Base-by-base conservation (phyloP, 1,284 basidiomycete species). In the Meira nashicola region DNA sequence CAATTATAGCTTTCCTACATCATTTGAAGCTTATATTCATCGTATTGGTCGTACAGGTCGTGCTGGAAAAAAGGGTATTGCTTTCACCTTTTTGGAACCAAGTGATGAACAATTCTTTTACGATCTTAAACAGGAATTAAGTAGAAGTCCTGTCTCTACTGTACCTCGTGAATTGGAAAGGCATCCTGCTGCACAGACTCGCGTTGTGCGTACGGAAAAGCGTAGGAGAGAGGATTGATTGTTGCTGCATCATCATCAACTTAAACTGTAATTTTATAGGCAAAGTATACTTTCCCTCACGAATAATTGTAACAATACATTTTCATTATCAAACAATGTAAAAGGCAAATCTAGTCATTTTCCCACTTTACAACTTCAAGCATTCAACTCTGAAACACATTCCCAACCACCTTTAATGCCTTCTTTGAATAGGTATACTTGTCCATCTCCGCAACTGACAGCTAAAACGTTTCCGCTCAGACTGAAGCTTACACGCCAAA, bases 391-490 rank as follows among this genome's bases (percentile, higher is more conserved):
- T 33, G 44, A 48, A 15, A 56, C 43, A 19, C 92, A 94, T 80
- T 97, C 94, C 91, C 94, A 98, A 21, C 84, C 82, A 19, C 90
- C 89, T 78, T 91, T 92, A 73, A 96, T 81, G 78, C 90, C 94
- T 82, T 98, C 94, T 82, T 98, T 98, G 94, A 93, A 98, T 56
- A 98, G 82, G 12, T 89, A 92, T 33, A 98, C 92, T 81, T 96
- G 96, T 25, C 95, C 94, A 79, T 98, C 95, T 14, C 93, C 94
- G 80, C 92, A 95, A 79, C 91, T 94, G 41, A 97, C 95, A 0
- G 94, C 93, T 50, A 98, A 83, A 57, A 98, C 86, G 75, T 97
- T 97, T 19, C 95, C 94, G 2, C 92, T 91, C 49, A 97, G 84
- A 70, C 90, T 93, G 94, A 94, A 97, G 58, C 89, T 92, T 38